Conservation (phyloP, 2,329 filamentous ascomycete genomes). For the Ascochyta koolunga region DNA sequence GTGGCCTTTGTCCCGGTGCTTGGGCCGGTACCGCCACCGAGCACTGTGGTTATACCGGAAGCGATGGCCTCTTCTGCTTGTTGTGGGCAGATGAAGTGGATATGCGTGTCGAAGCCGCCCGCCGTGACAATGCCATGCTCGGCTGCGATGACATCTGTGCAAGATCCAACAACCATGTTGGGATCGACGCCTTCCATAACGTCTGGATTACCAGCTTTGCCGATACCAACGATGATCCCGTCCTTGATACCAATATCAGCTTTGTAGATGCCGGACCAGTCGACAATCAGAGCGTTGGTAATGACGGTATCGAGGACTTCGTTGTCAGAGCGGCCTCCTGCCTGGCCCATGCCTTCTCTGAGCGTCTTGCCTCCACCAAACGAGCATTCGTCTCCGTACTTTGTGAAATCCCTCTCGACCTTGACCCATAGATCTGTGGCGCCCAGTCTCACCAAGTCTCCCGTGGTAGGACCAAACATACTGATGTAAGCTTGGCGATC, state of each 20-base stretch:
- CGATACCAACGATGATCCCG: constrained; percentile 84
- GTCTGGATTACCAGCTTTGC: constrained; percentile 96
- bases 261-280: constrained; percentile 94
- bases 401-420: constrained; percentile 84
- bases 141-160: constrained; percentile 89
- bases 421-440: constrained; percentile 87
- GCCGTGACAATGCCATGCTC: constrained; percentile 91
- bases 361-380: constrained; percentile 95
- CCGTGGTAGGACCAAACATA: constrained; percentile 93
- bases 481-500: constrained; percentile 77
- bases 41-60: constrained; percentile 85
- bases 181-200: constrained; percentile 87
- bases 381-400: constrained; percentile 90
- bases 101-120: constrained; percentile 87
- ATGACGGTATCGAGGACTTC: constrained; percentile 84
- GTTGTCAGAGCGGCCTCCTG: constrained; percentile 73
- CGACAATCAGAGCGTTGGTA: constrained; percentile 86
- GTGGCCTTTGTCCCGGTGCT: constrained; percentile 89
- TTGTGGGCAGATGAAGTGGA: constrained; percentile 95
- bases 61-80: constrained; percentile 84
- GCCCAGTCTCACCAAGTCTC: constrained; percentile 81
- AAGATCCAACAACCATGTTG: constrained; percentile 81
- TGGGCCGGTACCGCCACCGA: constrained; percentile 92
- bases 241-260: constrained; percentile 94
- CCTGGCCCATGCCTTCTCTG: constrained; percentile 94